Percentiles rank a stretch among this genome's conserved stretches.
These are phyloP conservation scores for Aspergillus neotritici DNA, from an alignment of 2,329 filamentous ascomycete genomes.

Conservation along the genomic window DNA sequence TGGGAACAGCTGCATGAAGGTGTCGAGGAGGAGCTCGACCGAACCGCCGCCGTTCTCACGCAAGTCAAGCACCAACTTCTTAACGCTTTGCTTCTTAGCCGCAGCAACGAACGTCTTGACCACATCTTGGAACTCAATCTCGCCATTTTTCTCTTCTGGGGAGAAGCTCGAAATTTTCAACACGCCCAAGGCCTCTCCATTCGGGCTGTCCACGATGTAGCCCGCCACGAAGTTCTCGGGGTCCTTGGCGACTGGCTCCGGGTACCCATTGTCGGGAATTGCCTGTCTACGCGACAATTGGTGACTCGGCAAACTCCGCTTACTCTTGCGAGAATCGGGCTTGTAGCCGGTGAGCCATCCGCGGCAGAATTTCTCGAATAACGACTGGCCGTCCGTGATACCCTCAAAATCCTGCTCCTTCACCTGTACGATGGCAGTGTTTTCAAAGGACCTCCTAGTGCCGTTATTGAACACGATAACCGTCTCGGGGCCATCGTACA, in stretches of 20 bases:
- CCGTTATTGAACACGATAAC: slow-evolving; percentile 30
- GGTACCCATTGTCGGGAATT: slow-evolving; percentile 26
- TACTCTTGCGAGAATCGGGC: slow-evolving; percentile 12
- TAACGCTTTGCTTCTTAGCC: slow-evolving; percentile 44
- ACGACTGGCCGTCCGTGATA: slow-evolving; percentile 34
- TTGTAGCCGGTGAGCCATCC: slow-evolving; percentile 7
- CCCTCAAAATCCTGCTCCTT: slow-evolving; percentile 22
- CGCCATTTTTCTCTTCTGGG: slow-evolving; percentile 8
- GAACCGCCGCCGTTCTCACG: slow-evolving; percentile 54
- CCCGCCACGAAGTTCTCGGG: slow-evolving; percentile 35
- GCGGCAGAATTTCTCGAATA: slow-evolving; percentile 37
- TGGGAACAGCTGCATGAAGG: slow-evolving; percentile 51
- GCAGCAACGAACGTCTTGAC: slow-evolving; percentile 44
- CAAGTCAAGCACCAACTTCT: slow-evolving; percentile 58
- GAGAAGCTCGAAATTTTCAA: slow-evolving; percentile 40
- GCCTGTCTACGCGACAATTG: background rate
- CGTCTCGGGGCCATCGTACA: slow-evolving; percentile 24
- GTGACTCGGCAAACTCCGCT: background rate
- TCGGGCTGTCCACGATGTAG: slow-evolving; percentile 39
- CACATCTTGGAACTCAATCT: slow-evolving; percentile 32
- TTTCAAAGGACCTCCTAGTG: slow-evolving; percentile 5
- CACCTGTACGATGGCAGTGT: background rate
- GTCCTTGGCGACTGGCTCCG: slow-evolving; percentile 33
- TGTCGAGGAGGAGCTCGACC: slow-evolving; percentile 40
- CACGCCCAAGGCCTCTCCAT: slow-evolving; percentile 40